A percentile compares a stretch with the other conserved stretches of the same genome.
Evolutionary conservation across 371 early-diverging fungal genomes (phyloP).

Genomic region (Mortierella sp.): DNA sequence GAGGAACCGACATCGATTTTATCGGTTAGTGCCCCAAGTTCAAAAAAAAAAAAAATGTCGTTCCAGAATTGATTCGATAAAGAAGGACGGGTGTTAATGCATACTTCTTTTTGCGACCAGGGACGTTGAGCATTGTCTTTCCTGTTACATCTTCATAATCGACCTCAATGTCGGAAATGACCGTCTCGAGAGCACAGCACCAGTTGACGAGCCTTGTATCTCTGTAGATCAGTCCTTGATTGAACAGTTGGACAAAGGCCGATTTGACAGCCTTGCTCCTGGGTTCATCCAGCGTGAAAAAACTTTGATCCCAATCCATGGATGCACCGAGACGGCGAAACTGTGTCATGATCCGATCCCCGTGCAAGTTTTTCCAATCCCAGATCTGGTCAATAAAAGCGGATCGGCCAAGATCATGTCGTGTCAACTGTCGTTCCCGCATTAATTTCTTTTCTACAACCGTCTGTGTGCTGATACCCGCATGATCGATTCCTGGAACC

Average conservation of each 20-base stretch:
- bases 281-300: constrained; percentile 92
- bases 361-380: constrained; percentile 84
- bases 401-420: constrained; percentile 82
- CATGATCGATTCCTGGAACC: constrained; percentile 98
- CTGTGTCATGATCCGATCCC: constrained; percentile 69
- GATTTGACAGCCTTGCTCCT: constrained; percentile 84
- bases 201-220: constrained; percentile 94
- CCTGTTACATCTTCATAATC: constrained; percentile 45
- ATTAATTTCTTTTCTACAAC: constrained; percentile 93
- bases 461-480: constrained; percentile 97
- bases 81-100: background rate
- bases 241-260: constrained; percentile 88
- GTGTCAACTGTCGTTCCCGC: constrained; percentile 65
- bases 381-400: constrained; percentile 87
- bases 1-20: background rate
- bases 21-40: background rate
- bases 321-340: constrained; percentile 84
- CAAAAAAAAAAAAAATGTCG: constrained; percentile 1
- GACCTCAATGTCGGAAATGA: constrained; percentile 95
- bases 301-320: constrained; percentile 84
- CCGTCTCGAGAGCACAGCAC: constrained; percentile 94
- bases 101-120: constrained; percentile 48
- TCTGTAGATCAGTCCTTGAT: constrained; percentile 92
- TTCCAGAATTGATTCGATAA: background rate
- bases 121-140: constrained; percentile 38